phyloP scores from a whole-genome alignment of 2,329 filamentous ascomycete genomes.

The Lizonia empirigonia region DNA sequence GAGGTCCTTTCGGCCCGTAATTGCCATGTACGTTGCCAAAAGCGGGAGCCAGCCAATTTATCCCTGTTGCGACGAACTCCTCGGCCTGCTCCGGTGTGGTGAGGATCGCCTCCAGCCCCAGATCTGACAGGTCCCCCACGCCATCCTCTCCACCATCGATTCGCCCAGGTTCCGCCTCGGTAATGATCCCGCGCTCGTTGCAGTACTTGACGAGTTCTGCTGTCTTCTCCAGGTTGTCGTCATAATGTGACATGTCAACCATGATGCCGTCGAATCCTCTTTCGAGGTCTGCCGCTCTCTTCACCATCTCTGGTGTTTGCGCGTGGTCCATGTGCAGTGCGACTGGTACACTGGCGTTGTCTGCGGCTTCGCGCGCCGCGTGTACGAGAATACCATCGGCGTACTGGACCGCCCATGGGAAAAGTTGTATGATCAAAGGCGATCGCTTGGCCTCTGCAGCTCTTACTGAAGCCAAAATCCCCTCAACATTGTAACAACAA shows the following conservation, averaged over 20 bases:
- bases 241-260: slow-evolving; percentile 76
- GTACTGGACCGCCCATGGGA: slow-evolving; percentile 75
- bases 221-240: slow-evolving; percentile 70
- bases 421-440: slow-evolving; percentile 73
- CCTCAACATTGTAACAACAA: slow-evolving; percentile 73
- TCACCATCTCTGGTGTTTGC: slow-evolving; percentile 67
- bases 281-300: slow-evolving; percentile 59
- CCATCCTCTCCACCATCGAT: slow-evolving; percentile 79
- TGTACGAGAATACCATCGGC: slow-evolving; percentile 58
- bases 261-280: slow-evolving; percentile 44
- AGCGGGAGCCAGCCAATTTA: slow-evolving; percentile 75
- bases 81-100: slow-evolving; percentile 72
- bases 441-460: slow-evolving; percentile 71
- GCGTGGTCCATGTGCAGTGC: slow-evolving; percentile 71
- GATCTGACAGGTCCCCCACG: slow-evolving; percentile 67
- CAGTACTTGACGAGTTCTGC: slow-evolving; percentile 67
- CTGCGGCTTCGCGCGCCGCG: slow-evolving; percentile 52
- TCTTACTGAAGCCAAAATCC: slow-evolving; percentile 69
- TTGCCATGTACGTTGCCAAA: slow-evolving; percentile 79
- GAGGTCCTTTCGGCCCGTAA: slow-evolving; percentile 69
- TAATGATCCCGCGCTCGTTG: slow-evolving; percentile 68
- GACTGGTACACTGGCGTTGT: slow-evolving; percentile 58
- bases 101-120: slow-evolving; percentile 62
- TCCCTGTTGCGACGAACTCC: slow-evolving; percentile 72
- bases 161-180: slow-evolving; percentile 72